Conservation (phyloP, 1,284 basidiomycete genomes). For the Apiotrichum gracile region DNA sequence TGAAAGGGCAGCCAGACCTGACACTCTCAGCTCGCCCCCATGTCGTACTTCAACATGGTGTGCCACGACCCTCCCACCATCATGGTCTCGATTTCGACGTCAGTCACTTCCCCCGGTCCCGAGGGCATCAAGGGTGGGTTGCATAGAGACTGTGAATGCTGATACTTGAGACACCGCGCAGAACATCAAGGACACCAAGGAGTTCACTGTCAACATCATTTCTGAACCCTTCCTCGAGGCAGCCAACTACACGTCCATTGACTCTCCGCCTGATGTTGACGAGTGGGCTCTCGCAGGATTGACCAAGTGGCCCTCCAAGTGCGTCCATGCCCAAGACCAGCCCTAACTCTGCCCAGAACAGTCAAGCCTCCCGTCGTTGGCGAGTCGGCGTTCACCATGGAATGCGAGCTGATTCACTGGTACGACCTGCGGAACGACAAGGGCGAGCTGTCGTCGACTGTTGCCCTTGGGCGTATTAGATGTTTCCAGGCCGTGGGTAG, state of each 20-base stretch:
- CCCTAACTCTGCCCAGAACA: slow-evolving; percentile 19
- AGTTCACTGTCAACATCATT: slow-evolving; percentile 71
- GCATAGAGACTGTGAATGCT: background rate
- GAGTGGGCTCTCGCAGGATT: slow-evolving; percentile 71
- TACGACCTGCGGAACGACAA: slow-evolving; percentile 53
- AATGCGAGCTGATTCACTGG: slow-evolving; percentile 61
- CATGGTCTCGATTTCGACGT: slow-evolving; percentile 54
- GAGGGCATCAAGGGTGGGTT: slow-evolving; percentile 30
- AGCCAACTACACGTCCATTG: slow-evolving; percentile 62
- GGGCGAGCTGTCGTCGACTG: slow-evolving; percentile 52
- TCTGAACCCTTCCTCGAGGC: slow-evolving; percentile 68
- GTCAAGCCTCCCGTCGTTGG: slow-evolving; percentile 62
- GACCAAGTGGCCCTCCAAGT: slow-evolving; percentile 58
- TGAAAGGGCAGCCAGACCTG: background rate
- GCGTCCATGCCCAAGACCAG: background rate
- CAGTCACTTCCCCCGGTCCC: slow-evolving; percentile 26
- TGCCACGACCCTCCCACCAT: slow-evolving; percentile 62
- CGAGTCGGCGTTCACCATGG: slow-evolving; percentile 66
- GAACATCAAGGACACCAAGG: slow-evolving; percentile 62
- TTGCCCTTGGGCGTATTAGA: slow-evolving; percentile 62
- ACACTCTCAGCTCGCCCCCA: slow-evolving; percentile 31
- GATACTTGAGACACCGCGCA: slow-evolving; percentile 55
- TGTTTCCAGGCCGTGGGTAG: slow-evolving; percentile 54
- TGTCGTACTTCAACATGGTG: slow-evolving; percentile 48
- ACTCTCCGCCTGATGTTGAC: slow-evolving; percentile 59